Base-by-base conservation (phyloP, 129 eudicot species). In the Arctium lappa region DNA sequence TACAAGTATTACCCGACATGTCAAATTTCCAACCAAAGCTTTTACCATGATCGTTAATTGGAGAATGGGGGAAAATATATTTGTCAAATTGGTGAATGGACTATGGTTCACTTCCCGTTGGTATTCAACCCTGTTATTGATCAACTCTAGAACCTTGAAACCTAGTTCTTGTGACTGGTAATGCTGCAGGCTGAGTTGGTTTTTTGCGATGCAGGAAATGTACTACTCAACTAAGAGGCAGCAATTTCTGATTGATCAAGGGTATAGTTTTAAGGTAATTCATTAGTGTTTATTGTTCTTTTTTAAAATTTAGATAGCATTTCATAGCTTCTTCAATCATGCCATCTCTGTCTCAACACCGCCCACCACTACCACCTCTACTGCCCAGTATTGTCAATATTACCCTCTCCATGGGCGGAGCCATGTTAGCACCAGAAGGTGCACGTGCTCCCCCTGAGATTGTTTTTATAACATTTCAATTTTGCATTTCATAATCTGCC, bases 201-300 rank as follows among this genome's bases (percentile, higher is more conserved):
- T 27, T 40, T 72, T 30, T 68, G 62, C 12, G 31, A 74, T 90
- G 86, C 90, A 95, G 99, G 99, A 96, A 85, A 96, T 96, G 99
- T 96, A 96, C 80, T 96, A 96, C 86, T 96, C 99, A 80, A 96
- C 98, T 8, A 93, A 96, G 85, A 90, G 99, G 84, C 98, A 96
- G 86, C 99, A 96, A 48, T 93, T 96, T 89, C 81, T 96, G 88
- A 91, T 96, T 15, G 99, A 96, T 86, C 99, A 96, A 85, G 99
- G 99, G 80, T 93, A 95, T 82, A 95, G 99, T 77, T 91, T 93
- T 78, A 93, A 91, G 95, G 97, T 92, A 81, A 40, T 42, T 42
- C 16, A 9, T 74, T 42, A 39, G 18, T 27, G 42, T 18, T 74
- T 77, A 10, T 3, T 36, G 30, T n/a, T 65, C 27, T 39, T 62